A percentile compares a stretch with the other conserved stretches of the same genome.
These are phyloP conservation scores for Ophiosphaerella herpotricha DNA, from an alignment of 2,329 filamentous ascomycete genomes.

Conservation along the genomic window DNA sequence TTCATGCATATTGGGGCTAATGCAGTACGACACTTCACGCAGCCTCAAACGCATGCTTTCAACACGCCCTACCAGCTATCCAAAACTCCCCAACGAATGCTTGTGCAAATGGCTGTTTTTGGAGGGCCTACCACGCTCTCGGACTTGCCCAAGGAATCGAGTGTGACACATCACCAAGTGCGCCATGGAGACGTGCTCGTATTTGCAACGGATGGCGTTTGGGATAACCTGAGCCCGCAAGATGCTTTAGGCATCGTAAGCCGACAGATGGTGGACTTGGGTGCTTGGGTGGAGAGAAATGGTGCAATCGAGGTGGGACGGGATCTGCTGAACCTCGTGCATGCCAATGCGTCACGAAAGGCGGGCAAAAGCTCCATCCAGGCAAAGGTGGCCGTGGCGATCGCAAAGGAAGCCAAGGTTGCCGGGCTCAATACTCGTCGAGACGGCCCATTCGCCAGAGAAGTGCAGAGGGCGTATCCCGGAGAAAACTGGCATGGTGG, in stretches of 20 bases:
- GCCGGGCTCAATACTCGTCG: slow-evolving; percentile 80
- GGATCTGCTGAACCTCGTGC: slow-evolving; percentile 61
- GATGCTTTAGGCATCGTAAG: slow-evolving; percentile 84
- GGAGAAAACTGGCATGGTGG: slow-evolving; percentile 86
- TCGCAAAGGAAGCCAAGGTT: slow-evolving; percentile 80
- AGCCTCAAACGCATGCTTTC: slow-evolving; percentile 92
- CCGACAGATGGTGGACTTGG: slow-evolving; percentile 71
- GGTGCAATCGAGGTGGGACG: slow-evolving; percentile 59
- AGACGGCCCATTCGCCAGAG: slow-evolving; percentile 92
- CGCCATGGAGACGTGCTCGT: slow-evolving; percentile 92
- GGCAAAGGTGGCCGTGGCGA: slow-evolving; percentile 75
- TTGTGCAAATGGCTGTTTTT: slow-evolving; percentile 79
- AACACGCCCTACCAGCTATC: slow-evolving; percentile 97
- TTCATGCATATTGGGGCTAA: slow-evolving; percentile 86
- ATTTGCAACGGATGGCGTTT: slow-evolving; percentile 91
- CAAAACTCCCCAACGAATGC: slow-evolving; percentile 79
- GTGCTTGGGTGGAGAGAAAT: slow-evolving; percentile 71
- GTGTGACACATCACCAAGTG: slow-evolving; percentile 74
- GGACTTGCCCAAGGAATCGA: slow-evolving; percentile 83
- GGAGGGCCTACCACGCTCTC: slow-evolving; percentile 71
- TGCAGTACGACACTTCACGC: slow-evolving; percentile 80
- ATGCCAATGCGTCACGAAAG: slow-evolving; percentile 51
- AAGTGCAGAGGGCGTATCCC: slow-evolving; percentile 86
- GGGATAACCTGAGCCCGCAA: slow-evolving; percentile 92
- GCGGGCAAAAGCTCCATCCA: slow-evolving; percentile 66